phyloP scores from a whole-genome alignment of 805 yeast species.

The Wickerhamiella dianesei region DNA sequence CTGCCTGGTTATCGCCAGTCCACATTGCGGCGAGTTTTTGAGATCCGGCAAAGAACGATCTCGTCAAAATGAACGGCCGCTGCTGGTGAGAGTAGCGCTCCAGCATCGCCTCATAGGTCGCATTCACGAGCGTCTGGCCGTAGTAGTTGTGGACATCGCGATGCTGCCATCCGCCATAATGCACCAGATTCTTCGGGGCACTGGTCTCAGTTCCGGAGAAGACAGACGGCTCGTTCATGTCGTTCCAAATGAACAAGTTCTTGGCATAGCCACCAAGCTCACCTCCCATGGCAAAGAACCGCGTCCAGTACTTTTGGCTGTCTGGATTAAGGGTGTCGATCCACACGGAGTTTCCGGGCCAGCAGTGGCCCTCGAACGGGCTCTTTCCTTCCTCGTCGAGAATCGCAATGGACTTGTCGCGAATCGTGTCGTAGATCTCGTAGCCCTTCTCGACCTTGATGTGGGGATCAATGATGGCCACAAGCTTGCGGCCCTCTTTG shows the following conservation, averaged over 20 bases:
- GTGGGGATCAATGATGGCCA: constrained; percentile 85
- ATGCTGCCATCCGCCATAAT: constrained; percentile 74
- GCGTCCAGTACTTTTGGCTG: constrained; percentile 48
- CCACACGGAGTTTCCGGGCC: constrained; percentile 98
- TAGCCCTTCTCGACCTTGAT: constrained; percentile 49
- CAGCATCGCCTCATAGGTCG: constrained; percentile 56
- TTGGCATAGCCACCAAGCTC: constrained; percentile 36
- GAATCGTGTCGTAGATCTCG: constrained; percentile 43
- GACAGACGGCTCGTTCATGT: constrained; percentile 95
- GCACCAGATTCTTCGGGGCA: constrained; percentile 69
- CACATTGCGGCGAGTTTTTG: constrained; percentile 88
- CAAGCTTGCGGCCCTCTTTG: constrained; percentile 64
- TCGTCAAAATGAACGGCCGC: constrained; percentile 78
- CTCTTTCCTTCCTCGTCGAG: constrained; percentile 29
- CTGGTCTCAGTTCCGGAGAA: constrained; percentile 92
- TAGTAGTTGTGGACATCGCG: constrained; percentile 80
- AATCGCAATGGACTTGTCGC: constrained; percentile 33
- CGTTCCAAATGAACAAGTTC: constrained; percentile 86
- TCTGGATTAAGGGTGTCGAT: constrained; percentile 66
- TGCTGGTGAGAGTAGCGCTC: constrained; percentile 34
- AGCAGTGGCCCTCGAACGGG: constrained; percentile 73
- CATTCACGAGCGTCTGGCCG: constrained; percentile 68
- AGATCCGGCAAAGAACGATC: constrained; percentile 83
- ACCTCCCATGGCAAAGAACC: constrained; percentile 34
- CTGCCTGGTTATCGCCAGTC: constrained; percentile 95